A percentile compares a stretch with the other conserved stretches of the same genome.
Conservation (phyloP, 345 rosid species). For the Citrus mangshanensis region DNA sequence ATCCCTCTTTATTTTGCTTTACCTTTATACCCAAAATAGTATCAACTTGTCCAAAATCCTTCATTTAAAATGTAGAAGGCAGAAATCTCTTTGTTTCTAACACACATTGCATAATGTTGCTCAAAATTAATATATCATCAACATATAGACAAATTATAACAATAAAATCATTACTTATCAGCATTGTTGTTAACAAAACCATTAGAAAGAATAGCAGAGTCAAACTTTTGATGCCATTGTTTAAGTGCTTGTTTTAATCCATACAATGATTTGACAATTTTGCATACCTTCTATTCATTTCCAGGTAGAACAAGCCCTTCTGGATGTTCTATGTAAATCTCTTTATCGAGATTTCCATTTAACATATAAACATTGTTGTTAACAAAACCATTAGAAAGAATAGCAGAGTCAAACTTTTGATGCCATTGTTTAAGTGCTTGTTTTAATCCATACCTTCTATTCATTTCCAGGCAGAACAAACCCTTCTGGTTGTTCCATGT, state of each 20-base stretch:
- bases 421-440: too few species aligned
- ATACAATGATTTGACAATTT: neutral
- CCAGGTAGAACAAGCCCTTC: neutral
- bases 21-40: neutral
- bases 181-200: neutral
- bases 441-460: too few species aligned
- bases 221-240: constrained; percentile 8
- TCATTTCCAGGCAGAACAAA: neutral
- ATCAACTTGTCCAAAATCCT: neutral
- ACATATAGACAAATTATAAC: neutral
- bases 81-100: neutral
- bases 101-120: neutral
- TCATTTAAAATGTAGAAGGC: neutral
- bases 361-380: neutral
- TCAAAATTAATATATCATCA: neutral
- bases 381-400: too few species aligned
- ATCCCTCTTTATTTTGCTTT: neutral
- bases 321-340: neutral
- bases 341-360: neutral
- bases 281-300: neutral
- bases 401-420: too few species aligned
- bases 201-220: neutral
- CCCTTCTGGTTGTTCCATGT: neutral
- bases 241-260: neutral
- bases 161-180: neutral